Base-by-base conservation (phyloP, 2,329 filamentous ascomycete genomes). In the Exophiala dermatitidis region DNA sequence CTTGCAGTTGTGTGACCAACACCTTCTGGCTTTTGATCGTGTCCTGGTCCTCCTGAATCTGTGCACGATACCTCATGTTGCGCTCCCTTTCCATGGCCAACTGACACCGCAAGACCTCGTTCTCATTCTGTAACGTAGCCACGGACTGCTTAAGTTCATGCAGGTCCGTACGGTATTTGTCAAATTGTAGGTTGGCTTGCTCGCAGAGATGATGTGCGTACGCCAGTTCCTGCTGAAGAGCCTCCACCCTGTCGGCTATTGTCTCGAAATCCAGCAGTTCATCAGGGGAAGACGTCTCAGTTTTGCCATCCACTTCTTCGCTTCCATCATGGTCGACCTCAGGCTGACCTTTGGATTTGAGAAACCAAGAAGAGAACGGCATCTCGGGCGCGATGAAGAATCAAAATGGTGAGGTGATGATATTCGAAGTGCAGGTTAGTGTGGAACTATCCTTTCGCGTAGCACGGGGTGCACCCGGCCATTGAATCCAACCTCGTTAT, bases 161-260 rank as follows among this genome's bases (percentile, higher is more conserved):
- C 3, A 59, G 41, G 37, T 59, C 51, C 3, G 33, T 34, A 31
- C 49, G 50, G 31, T 57, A 50, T 28, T 50, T 52, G 36, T 52
- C 48, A 42, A 57, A 46, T 43, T 57, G 48, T n/a, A 54, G n/a
- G 29, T 59, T 55, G 5, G 56, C 56, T 47, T 58, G 46, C n/a
- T 53, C 53, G 38, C 50, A 56, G 12, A 58, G 45, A 12, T 58
- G 49, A 31, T 41, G n/a, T 9, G 54, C 54, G 37, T 49, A 45
- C 9, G 42, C 48, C 3, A 54, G 48, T 34, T 59, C 49, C 9
- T 12, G 29, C 19, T 52, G 54, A 3, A 59, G 28, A n/a, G 45
- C 42, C 40, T 57, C 54, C 12, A 59, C 47, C 28, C 49, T 48
- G 33, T 57, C 52, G 8, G 54, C 57, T 12, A 59, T 43, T n/a